Conservation (phyloP, 1,139 yeast species). For the Taphrina confusa region DNA sequence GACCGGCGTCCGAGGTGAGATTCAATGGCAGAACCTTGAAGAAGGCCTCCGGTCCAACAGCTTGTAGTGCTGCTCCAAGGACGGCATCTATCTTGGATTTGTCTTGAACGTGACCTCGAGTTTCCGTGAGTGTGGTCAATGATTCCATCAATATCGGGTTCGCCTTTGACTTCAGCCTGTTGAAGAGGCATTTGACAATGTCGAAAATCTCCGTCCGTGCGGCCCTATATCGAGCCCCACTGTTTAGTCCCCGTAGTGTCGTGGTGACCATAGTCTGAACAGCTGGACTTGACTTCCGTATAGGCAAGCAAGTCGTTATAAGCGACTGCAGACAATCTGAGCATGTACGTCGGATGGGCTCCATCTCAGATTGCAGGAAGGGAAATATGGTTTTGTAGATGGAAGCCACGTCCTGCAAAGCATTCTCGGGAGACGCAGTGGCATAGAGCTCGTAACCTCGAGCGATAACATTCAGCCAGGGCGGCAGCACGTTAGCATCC, state of each 20-base stretch:
- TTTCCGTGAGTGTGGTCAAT: slow-evolving; percentile 73
- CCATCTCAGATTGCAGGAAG: slow-evolving; percentile 61
- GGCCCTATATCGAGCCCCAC: slow-evolving; percentile 57
- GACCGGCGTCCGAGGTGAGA: slow-evolving; percentile 56
- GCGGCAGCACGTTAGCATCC: slow-evolving; percentile 82
- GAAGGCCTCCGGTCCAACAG: slow-evolving; percentile 84
- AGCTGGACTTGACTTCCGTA: slow-evolving; percentile 57
- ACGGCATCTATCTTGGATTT: slow-evolving; percentile 79
- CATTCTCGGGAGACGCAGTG: slow-evolving; percentile 58
- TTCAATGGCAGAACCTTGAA: slow-evolving; percentile 75
- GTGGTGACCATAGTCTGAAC: slow-evolving; percentile 47
- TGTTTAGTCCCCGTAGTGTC: slow-evolving; percentile 32
- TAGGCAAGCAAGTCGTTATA: slow-evolving; percentile 65
- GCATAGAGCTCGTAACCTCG: slow-evolving; percentile 77
- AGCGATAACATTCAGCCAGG: slow-evolving; percentile 94
- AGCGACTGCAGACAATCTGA: slow-evolving; percentile 85
- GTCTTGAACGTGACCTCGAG: slow-evolving; percentile 74
- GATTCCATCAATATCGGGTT: slow-evolving; percentile 71
- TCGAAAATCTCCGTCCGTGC: slow-evolving; percentile 77
- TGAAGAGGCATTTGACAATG: slow-evolving; percentile 63
- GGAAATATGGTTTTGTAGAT: slow-evolving; percentile 29
- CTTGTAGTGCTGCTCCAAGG: slow-evolving; percentile 72
- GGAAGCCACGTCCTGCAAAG: slow-evolving; percentile 43
- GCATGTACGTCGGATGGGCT: slow-evolving; percentile 71
- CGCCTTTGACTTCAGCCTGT: slow-evolving; percentile 64